A percentile compares a stretch with the other conserved stretches of the same genome.
Conservation (phyloP, 2,329 filamentous ascomycete species). For the Herpotrichia juniperi region DNA sequence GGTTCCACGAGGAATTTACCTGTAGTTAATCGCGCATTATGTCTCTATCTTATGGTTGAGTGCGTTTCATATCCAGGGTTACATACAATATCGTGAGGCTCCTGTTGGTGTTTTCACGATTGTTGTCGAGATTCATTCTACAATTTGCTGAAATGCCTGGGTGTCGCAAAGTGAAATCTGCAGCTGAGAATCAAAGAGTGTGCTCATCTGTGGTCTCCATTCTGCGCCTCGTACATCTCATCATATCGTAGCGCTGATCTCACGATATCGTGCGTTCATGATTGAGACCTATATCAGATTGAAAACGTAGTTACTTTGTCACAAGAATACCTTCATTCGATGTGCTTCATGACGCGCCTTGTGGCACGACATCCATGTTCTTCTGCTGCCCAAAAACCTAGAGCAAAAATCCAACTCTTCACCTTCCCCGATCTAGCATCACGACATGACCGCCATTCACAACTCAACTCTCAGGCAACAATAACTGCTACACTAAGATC, state of each 20-base stretch:
- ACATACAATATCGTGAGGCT: conserved; percentile 38
- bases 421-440: not conserved
- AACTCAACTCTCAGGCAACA: not conserved
- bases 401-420: not conserved
- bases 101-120: conserved; percentile 1
- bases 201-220: too few species aligned
- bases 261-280: too few species aligned
- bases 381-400: not conserved
- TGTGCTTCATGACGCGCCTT: too few species aligned
- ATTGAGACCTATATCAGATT: too few species aligned
- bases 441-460: not conserved
- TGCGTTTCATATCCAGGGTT: conserved; percentile 62
- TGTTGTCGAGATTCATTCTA: not conserved
- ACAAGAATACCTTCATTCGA: too few species aligned
- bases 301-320: too few species aligned
- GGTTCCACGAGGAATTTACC: conserved; percentile 54
- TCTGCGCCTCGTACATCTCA: too few species aligned
- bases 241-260: too few species aligned
- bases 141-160: not conserved
- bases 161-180: too few species aligned
- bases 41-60: conserved; percentile 46
- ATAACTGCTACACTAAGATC: not conserved
- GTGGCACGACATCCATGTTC: too few species aligned
- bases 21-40: conserved; percentile 61
- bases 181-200: too few species aligned